Evolutionary conservation across 2,329 filamentous ascomycete species (phyloP), one percentile per base, ranked within the genome.

Genomic region (Curvularia eragrostidis): DNA sequence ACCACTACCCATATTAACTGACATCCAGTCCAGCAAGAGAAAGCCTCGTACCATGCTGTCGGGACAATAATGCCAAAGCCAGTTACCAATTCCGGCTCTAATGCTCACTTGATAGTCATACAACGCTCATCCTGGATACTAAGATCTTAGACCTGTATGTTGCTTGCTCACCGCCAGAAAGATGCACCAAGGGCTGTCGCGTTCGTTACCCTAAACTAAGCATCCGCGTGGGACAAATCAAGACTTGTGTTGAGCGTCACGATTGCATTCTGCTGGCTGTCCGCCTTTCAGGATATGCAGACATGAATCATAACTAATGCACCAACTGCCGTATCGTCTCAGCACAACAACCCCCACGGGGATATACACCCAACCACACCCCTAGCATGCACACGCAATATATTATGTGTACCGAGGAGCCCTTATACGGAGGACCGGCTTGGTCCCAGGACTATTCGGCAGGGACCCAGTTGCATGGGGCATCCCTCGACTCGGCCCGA

Each of bases 1-100:
- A 61, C 61, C 63, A 54, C 50, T 53, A 60, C 41, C 49, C 48
- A 59, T 56, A 67, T 65, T 63, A 58, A 24, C 48, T 41, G 18
- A 51, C 39, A 52, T 54, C 49, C 46, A 49, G 46, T 38, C 39
- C 42, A 52, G 30, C 30, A 10, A 32, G 30, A 10, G 12, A 32
- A 24, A 26, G 52, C 42, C 21, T 24, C 43, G 54, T 58, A 61
- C 61, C 61, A 55, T 42, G 36, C 28, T 42, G 48, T 44, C 56
- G 59, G 63, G 44, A 53, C 21, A 13, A 6, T n/a, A 21, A 48
- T n/a, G 58, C 61, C 57, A 58, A 64, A 53, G 41, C 54, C 54
- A 38, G 44, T 54, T 56, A 54, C 58, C 54, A 61, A 54, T 47
- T 38, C 46, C 54, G 56, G 48, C 36, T n/a, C 12, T 44, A 5